phyloP scores from a whole-genome alignment of 768 basidiomycete genomes.

The Lactarius vividus region DNA sequence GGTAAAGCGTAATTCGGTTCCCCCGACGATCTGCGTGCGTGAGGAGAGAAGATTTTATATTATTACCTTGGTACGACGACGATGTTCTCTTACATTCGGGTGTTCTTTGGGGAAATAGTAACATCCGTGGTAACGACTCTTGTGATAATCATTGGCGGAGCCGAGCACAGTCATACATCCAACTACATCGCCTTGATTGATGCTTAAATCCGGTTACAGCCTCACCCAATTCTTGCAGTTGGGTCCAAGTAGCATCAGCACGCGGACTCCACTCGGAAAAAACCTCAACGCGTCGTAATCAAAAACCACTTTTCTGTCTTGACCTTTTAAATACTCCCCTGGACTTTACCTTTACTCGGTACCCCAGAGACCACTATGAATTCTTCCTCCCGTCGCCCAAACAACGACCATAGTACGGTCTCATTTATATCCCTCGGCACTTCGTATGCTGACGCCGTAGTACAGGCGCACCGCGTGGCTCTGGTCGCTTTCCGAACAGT shows the following conservation, averaged over 20 bases:
- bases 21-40: neutral
- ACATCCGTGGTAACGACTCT: slow-evolving; percentile 3
- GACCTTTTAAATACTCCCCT: slow-evolving; percentile 5
- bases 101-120: neutral
- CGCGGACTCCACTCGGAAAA: slow-evolving; percentile 1
- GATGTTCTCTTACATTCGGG: neutral
- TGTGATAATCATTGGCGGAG: neutral
- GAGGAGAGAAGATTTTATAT: slow-evolving; percentile 8
- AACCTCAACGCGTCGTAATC: neutral
- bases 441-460: neutral
- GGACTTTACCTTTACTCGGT: neutral
- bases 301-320: neutral
- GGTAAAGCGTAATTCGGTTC: slow-evolving; percentile 1
- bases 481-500: neutral
- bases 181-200: slow-evolving; percentile 16
- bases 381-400: neutral
- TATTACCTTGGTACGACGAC: slow-evolving; percentile 1
- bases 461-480: neutral
- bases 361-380: slow-evolving; percentile 10
- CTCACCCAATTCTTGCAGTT: slow-evolving; percentile 17
- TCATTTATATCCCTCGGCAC: neutral
- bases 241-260: slow-evolving; percentile 7
- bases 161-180: neutral
- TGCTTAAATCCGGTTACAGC: slow-evolving; percentile 9
- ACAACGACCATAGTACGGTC: slow-evolving; percentile 3